phyloP scores from a whole-genome alignment of 805 yeast genomes.

The Saccharomycopsis babjevae region DNA sequence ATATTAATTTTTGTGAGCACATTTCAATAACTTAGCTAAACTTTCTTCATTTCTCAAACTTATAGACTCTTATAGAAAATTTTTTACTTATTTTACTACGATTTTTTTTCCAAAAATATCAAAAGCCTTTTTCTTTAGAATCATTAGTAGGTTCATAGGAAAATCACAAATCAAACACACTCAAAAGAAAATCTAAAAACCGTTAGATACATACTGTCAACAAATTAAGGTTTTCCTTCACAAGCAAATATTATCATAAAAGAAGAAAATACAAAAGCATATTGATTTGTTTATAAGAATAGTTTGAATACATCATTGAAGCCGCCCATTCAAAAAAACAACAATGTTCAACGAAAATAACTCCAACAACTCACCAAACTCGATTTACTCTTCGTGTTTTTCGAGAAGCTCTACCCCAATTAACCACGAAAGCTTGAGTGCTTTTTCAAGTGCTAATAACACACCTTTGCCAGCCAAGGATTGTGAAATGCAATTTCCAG shows the following conservation, averaged over 20 bases:
- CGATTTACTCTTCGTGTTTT: conserved; percentile 12
- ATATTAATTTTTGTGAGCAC: neutral
- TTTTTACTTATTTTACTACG: neutral
- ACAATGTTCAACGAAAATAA: neutral
- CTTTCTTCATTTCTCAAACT: neutral
- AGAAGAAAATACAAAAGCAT: no score
- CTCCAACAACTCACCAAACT: conserved; percentile 8
- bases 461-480: conserved; percentile 13
- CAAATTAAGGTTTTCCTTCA: neutral
- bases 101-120: neutral
- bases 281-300: neutral
- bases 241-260: neutral
- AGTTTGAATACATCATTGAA: neutral
- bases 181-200: neutral
- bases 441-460: conserved; percentile 14
- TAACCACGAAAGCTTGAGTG: conserved; percentile 1
- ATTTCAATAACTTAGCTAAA: neutral
- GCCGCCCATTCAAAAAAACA: neutral
- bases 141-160: neutral
- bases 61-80: conserved; percentile 1
- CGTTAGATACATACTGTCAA: neutral
- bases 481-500: neutral
- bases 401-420: conserved; percentile 14
- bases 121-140: neutral
- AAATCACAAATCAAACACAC: neutral